Conservation (phyloP, 306 rosid genomes). For the Erythrophleum fordii region DNA sequence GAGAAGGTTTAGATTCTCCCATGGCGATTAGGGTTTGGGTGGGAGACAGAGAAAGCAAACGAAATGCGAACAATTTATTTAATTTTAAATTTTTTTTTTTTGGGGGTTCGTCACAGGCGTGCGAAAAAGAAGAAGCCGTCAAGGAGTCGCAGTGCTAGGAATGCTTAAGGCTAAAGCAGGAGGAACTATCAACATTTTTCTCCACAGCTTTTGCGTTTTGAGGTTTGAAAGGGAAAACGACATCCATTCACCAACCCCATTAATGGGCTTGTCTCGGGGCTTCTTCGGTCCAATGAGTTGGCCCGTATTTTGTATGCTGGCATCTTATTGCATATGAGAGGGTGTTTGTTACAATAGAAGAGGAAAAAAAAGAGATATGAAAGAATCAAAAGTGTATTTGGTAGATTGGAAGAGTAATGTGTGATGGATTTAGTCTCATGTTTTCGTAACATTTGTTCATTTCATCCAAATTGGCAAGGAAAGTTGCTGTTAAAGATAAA, state of each 20-base stretch:
- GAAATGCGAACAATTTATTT: not conserved
- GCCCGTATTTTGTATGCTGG: not conserved
- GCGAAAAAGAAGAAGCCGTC: not conserved
- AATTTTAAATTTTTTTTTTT: not conserved
- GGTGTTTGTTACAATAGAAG: no score
- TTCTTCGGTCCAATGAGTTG: not conserved
- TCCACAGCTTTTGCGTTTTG: not conserved
- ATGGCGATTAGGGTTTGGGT: slow-evolving; percentile 61
- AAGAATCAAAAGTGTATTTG: no score
- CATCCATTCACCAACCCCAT: not conserved
- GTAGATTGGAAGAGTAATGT: no score
- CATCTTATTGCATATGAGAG: not conserved
- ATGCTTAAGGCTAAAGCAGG: not conserved
- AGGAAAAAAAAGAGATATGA: no score
- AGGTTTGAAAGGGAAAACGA: not conserved
- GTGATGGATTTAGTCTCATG: no score
- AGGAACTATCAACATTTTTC: not conserved
- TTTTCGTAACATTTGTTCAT: no score
- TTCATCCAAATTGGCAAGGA: no score
- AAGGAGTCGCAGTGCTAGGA: not conserved
- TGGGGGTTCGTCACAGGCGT: not conserved
- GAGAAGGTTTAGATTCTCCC: slow-evolving; percentile 62
- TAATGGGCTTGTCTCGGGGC: not conserved
- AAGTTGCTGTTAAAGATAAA: no score
- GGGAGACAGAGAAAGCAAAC: not conserved